phyloP scores from a whole-genome alignment of 2,329 filamentous ascomycete genomes.

The Dactylellina haptotyla region DNA sequence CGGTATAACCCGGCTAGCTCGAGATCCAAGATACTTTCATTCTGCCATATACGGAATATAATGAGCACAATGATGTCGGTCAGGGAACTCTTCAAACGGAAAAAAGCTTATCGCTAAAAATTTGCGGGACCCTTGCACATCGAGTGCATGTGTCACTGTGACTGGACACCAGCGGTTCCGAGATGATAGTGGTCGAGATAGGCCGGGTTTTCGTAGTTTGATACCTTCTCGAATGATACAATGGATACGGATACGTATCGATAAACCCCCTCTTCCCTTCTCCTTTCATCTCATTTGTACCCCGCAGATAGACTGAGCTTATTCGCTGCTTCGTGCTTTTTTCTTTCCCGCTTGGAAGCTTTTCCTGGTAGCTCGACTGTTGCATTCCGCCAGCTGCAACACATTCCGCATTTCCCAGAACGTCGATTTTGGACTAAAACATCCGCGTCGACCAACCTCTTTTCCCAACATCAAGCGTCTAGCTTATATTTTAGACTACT shows the following conservation, averaged over 20 bases:
- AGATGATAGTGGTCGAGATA: not conserved
- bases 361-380: not conserved
- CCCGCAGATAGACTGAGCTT: not conserved
- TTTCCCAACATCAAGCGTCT: not conserved
- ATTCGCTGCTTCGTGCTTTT: too few species aligned
- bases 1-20: too few species aligned
- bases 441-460: too few species aligned
- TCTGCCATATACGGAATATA: not conserved
- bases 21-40: too few species aligned
- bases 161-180: slow-evolving; percentile 5
- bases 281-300: not conserved
- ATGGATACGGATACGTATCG: slow-evolving; percentile 8
- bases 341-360: not conserved
- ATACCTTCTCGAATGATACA: slow-evolving; percentile 8
- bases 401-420: not conserved
- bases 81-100: not conserved
- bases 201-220: not conserved
- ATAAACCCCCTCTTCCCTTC: not conserved
- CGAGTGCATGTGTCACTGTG: slow-evolving; percentile 3
- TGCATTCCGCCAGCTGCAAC: not conserved
- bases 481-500: not conserved
- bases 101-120: slow-evolving; percentile 29
- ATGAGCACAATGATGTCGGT: too few species aligned
- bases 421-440: too few species aligned
- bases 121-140: not conserved